A percentile compares a stretch with the other conserved stretches of the same genome.
Evolutionary conservation across 345 rosid genomes (phyloP).

Genomic region (Dipteronia dyeriana): DNA sequence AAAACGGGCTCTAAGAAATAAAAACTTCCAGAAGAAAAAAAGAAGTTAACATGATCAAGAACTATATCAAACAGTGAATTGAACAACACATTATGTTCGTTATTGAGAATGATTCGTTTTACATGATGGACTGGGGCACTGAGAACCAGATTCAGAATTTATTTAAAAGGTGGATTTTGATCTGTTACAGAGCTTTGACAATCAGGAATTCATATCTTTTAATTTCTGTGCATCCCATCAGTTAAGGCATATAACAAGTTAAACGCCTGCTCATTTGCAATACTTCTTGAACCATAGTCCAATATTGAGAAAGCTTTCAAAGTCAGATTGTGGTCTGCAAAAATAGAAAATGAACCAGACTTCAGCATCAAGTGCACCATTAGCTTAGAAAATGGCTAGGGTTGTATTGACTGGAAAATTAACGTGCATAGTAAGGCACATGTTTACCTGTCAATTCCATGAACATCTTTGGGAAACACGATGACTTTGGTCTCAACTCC

Average conservation of each 20-base stretch:
- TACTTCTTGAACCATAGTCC: conserved; percentile 85
- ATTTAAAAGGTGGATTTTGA: no score
- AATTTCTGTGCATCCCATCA: background rate
- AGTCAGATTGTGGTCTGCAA: conserved; percentile 85
- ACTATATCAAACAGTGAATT: no score
- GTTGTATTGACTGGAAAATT: background rate
- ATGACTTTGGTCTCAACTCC: conserved; percentile 75
- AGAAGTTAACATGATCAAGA: no score
- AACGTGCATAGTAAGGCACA: background rate
- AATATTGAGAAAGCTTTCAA: conserved; percentile 76
- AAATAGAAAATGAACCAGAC: conserved; percentile 24
- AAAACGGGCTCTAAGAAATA: no score
- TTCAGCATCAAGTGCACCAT: background rate
- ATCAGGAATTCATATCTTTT: background rate
- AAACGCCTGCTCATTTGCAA: conserved; percentile 39
- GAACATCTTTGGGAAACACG: conserved; percentile 74
- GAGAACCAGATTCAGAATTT: background rate
- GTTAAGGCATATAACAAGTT: no score
- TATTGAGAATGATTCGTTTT: background rate
- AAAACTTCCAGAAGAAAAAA: no score
- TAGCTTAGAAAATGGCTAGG: background rate
- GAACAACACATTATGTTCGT: background rate
- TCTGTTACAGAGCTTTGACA: background rate
- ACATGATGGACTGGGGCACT: background rate
- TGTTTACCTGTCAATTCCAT: conserved; percentile 66